Evolutionary conservation across 805 yeast genomes (phyloP), one percentile per base, ranked within the genome.

Genomic region (Saturnispora serradocipensis): DNA sequence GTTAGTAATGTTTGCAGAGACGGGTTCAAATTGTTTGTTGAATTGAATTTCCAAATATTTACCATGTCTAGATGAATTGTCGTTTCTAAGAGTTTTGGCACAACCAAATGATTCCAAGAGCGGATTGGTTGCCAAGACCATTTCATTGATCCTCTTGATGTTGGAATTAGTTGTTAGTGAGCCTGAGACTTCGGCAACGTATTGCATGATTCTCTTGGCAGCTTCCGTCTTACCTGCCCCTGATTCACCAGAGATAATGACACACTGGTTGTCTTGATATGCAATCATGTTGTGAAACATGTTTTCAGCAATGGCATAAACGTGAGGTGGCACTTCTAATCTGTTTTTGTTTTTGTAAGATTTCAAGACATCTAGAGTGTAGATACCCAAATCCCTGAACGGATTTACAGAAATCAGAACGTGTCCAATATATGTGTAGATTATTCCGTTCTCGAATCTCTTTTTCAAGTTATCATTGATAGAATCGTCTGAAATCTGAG

Each of bases 171-270:
- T 75, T 7, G 81, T 69, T 7, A 75, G 66, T 15, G 81, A 75
- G 11, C 90, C 95, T 2, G 93, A 83, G 3, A 89, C 96, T 24
- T 90, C 81, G 36, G 97, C 89, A 59, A 91, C 85, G 66, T 91
- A 91, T 69, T 91, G 97, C 98, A 91, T 91, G 68, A 91, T 90
- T 66, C 95, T 81, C 72, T 91, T 91, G 42, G 98, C 97, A 22
- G 97, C 97, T 70, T 91, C 98, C 5, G 98, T 91, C 65, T 91
- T 91, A 48, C 98, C 98, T 4, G 98, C 98, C 56, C 98, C 98
- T 1, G 96, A 87, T 67, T 91, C 98, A 52, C 98, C 98, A 3
- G 96, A 87, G 58, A 93, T 93, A 60, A 93, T 93, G 22, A 93
- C 98, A 76, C 98, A 91, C 67, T 93, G 99, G 64, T 82, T 88